Conservation (phyloP, 164 flowering plant species). For the Saururus chinensis region DNA sequence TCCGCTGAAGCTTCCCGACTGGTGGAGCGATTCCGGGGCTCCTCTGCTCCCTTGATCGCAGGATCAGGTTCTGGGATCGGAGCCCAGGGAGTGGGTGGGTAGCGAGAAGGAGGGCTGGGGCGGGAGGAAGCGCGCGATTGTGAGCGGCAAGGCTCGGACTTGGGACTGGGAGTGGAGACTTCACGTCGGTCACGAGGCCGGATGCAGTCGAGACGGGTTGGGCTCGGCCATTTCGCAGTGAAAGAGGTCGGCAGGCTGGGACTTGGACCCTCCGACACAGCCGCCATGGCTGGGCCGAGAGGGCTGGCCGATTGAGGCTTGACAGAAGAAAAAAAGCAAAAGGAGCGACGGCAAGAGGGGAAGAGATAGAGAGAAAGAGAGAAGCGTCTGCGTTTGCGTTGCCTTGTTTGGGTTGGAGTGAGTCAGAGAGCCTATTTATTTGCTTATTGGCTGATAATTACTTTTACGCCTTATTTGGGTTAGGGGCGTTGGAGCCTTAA, state of each 20-base stretch:
- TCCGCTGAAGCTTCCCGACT: no score
- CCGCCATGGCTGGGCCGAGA: neutral
- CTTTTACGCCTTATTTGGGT: no score
- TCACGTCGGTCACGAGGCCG: no score
- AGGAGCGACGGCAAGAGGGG: neutral
- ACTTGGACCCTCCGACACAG: neutral
- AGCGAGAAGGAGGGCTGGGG: neutral
- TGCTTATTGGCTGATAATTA: no score
- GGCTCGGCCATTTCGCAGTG: neutral
- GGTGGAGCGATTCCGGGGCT: neutral
- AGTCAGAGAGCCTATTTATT: no score
- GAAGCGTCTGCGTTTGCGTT: neutral
- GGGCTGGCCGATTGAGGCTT: no score
- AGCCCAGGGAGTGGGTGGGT: neutral
- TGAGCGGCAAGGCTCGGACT: no score
- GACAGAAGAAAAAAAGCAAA: neutral
- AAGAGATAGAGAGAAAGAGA: conserved; percentile 1
- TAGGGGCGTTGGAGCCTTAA: no score
- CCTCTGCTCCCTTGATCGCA: neutral
- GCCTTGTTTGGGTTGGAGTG: no score
- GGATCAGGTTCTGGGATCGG: neutral
- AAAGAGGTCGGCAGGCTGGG: neutral
- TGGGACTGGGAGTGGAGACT: no score
- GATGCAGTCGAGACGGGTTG: neutral
- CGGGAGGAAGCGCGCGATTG: neutral